Evolutionary conservation across 2,329 filamentous ascomycete species (phyloP), one percentile per base, ranked within the genome.

Genomic region (Tolypocladium amazonense): DNA sequence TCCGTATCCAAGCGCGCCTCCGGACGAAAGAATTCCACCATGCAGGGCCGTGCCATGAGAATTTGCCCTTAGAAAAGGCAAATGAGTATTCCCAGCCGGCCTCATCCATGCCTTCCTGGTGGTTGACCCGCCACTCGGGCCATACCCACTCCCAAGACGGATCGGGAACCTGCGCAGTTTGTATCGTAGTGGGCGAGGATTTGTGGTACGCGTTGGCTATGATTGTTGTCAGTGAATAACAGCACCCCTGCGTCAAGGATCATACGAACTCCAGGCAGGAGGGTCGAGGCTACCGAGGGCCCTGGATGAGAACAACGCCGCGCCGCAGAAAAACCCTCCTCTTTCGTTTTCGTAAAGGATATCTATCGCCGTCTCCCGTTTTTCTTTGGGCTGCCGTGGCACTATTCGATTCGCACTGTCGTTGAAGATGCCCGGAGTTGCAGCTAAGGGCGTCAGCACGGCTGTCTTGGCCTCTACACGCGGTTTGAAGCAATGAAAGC

Each of bases 1-100:
- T 88, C 52, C 94, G 81, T 59, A 93, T 85, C 94, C 94, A 99
- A 27, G 90, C 85, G 62, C 94, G 83, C 65, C 94, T 81, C 41
- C 94, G 82, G n/a, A 97, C 94, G 70, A 93, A 99, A 1, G 91
- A 96, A 71, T 92, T 93, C 74, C 91, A 96, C 92, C 93, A 97
- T 33, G 85, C 88, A 23, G 89, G 89, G 3, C 88, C 87, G 72
- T 99, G 94, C 94, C 94, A 99, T 3, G 86, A 84, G 65, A 89
- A 91, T 50, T 76, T 79, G 62, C n/a, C n/a, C n/a, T 81, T 84
- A 64, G 79, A 78, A 70, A 97, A 99, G 65, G 89, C 88, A 71
- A 97, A 92, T 20, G 90, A 94, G 74, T 99, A 99, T 71, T 96
- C 88, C 94, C 94, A 99, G 4, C 94, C 94, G 63, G 93, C 89